phyloP scores from a whole-genome alignment of 2,329 filamentous ascomycete genomes.

The Calonectria henricotiae region DNA sequence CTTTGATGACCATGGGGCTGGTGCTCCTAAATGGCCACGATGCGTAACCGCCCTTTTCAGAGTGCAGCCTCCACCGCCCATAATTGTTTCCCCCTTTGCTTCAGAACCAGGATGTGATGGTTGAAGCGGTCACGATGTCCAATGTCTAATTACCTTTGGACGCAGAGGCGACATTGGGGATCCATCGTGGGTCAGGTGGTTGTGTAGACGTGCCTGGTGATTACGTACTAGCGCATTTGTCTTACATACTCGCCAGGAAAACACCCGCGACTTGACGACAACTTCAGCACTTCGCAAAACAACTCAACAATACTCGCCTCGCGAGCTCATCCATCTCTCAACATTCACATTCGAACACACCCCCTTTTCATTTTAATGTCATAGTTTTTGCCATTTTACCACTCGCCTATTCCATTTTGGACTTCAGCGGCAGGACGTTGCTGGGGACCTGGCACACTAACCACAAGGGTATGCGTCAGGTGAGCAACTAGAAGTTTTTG shows the following conservation, averaged over 20 bases:
- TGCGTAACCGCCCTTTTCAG: constrained; percentile 4
- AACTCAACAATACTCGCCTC: constrained; percentile 31
- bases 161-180: constrained; percentile 41
- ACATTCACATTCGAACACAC: constrained; percentile 17
- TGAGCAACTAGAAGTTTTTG: constrained; percentile 1
- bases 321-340: constrained; percentile 2
- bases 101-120: constrained; percentile 30
- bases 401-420: constrained; percentile 18
- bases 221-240: constrained; percentile 50
- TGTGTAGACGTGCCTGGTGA: constrained; percentile 45
- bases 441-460: background rate
- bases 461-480: constrained; percentile 9
- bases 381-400: background rate
- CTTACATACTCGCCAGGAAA: constrained; percentile 30
- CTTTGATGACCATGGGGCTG: constrained; percentile 19
- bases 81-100: background rate
- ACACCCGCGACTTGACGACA: constrained; percentile 22
- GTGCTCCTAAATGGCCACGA: constrained; percentile 28
- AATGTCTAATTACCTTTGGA: constrained; percentile 52
- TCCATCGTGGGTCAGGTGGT: constrained; percentile 51
- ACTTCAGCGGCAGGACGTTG: background rate
- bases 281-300: constrained; percentile 14
- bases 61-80: background rate
- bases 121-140: constrained; percentile 51
- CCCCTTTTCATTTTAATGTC: constrained; percentile 2